Percentiles rank a stretch among this genome's conserved stretches.
These are phyloP conservation scores for Geotrichum restrictum DNA, from an alignment of 1,139 yeast genomes.

Conservation along the genomic window DNA sequence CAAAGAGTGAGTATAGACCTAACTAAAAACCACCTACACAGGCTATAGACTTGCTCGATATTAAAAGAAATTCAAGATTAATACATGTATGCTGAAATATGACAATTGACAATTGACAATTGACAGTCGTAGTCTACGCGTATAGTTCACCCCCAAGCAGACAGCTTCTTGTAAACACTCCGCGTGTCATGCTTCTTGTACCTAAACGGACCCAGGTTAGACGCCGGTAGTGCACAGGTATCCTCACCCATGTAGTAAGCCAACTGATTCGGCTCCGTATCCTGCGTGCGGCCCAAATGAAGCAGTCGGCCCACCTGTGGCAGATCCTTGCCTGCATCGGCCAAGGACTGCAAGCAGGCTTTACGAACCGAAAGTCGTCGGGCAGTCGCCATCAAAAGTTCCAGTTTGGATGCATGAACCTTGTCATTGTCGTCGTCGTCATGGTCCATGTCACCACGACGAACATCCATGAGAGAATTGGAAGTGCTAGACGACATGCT, in stretches of 20 bases:
- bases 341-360: slow-evolving; percentile 13
- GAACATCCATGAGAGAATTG: too few relatives aligned
- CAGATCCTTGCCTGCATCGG: slow-evolving; percentile 17
- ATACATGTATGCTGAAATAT: too few relatives aligned
- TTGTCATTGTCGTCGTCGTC: neutral
- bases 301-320: slow-evolving; percentile 20
- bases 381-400: slow-evolving; percentile 13
- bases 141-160: neutral
- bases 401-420: slow-evolving; percentile 6
- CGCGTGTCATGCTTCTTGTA: slow-evolving; percentile 12
- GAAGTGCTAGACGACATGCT: too few relatives aligned
- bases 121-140: too few relatives aligned
- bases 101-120: too few relatives aligned
- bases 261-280: slow-evolving; percentile 10
- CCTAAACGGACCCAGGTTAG: slow-evolving; percentile 16
- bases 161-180: neutral
- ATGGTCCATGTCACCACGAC: too few relatives aligned
- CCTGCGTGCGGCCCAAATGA: slow-evolving; percentile 17
- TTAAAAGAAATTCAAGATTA: too few relatives aligned
- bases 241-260: slow-evolving; percentile 11
- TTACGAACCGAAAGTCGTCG: slow-evolving; percentile 13
- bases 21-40: too few relatives aligned
- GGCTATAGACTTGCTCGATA: too few relatives aligned
- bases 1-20: too few relatives aligned
- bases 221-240: slow-evolving; percentile 18